Percentiles rank a stretch among this genome's conserved stretches.
Conservation (phyloP, 768 basidiomycete species). For the Dentipellis sp. region DNA sequence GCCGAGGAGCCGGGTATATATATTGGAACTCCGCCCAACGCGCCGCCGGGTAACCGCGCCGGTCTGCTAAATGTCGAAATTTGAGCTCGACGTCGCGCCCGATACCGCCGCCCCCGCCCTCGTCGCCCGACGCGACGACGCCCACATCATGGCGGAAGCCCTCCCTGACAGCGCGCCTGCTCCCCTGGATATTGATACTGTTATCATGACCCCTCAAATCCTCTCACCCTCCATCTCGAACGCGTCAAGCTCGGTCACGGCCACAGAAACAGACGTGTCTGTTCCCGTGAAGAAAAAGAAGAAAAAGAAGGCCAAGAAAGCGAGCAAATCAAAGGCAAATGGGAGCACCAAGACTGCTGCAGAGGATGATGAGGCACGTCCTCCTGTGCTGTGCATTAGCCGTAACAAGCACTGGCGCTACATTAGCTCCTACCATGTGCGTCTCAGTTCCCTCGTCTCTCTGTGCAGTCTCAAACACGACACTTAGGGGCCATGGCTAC, state of each 20-base stretch:
- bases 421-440: conserved; percentile 84
- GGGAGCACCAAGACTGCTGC: conserved; percentile 27
- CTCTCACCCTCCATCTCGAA: background rate
- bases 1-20: no score
- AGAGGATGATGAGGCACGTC: conserved; percentile 37
- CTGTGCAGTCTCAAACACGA: background rate
- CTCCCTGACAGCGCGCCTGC: no score
- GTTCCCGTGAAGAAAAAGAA: conserved; percentile 57
- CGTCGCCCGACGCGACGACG: no score
- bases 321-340: conserved; percentile 53
- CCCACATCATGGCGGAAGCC: no score
- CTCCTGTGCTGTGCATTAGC: conserved; percentile 74
- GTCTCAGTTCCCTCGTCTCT: conserved; percentile 22
- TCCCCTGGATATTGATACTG: no score
- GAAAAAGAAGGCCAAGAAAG: conserved; percentile 58
- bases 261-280: conserved; percentile 16
- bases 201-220: no score
- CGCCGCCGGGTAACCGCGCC: no score
- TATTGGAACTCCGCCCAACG: no score
- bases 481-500: conserved; percentile 80
- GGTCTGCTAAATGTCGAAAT: no score
- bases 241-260: conserved; percentile 16
- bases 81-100: no score
- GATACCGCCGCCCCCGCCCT: no score
- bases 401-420: conserved; percentile 94